Evolutionary conservation across 2,329 filamentous ascomycete species (phyloP).

Genomic region (Diaporthe helianthi): DNA sequence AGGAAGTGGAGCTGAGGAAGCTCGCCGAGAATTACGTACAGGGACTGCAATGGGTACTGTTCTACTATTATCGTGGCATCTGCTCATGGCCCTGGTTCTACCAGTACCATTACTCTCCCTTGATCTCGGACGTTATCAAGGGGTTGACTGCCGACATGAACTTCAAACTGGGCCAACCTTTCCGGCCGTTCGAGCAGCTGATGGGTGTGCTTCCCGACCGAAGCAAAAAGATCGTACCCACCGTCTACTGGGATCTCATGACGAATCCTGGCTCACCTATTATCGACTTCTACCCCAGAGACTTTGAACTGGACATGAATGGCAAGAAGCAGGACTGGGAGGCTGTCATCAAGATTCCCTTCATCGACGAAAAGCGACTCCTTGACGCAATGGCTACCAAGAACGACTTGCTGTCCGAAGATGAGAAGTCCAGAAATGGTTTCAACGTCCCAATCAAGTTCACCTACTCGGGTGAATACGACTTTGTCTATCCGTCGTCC

Average conservation of each 20-base stretch:
- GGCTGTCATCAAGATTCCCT: constrained; percentile 97
- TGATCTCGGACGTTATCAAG: constrained; percentile 90
- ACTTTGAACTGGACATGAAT: constrained; percentile 99
- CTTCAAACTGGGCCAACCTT: constrained; percentile 93
- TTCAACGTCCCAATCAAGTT: constrained; percentile 96
- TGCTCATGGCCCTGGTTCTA: constrained; percentile 99
- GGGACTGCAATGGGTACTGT: constrained; percentile 96
- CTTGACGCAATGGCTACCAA: constrained; percentile 85
- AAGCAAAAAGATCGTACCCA: constrained; percentile 94
- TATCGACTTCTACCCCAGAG: constrained; percentile 95
- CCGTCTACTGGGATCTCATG: constrained; percentile 90
- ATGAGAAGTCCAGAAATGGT: constrained; percentile 82
- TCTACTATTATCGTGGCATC: constrained; percentile 97
- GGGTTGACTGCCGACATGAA: constrained; percentile 87
- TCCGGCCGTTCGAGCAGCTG: constrained; percentile 92
- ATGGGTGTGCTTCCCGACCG: constrained; percentile 98
- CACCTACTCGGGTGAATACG: constrained; percentile 77
- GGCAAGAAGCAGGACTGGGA: constrained; percentile 99
- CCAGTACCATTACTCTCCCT: constrained; percentile 92
- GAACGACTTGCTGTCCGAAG: constrained; percentile 77
- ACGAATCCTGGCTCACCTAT: constrained; percentile 89
- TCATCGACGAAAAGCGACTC: constrained; percentile 91
- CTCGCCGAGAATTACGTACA: constrained; percentile 97
- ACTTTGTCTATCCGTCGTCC: constrained; percentile 87
- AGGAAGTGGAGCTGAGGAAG: constrained; percentile 76